These are phyloP conservation scores for Trametes villosa DNA, from an alignment of 768 basidiomycete genomes.

Conservation along the genomic window DNA sequence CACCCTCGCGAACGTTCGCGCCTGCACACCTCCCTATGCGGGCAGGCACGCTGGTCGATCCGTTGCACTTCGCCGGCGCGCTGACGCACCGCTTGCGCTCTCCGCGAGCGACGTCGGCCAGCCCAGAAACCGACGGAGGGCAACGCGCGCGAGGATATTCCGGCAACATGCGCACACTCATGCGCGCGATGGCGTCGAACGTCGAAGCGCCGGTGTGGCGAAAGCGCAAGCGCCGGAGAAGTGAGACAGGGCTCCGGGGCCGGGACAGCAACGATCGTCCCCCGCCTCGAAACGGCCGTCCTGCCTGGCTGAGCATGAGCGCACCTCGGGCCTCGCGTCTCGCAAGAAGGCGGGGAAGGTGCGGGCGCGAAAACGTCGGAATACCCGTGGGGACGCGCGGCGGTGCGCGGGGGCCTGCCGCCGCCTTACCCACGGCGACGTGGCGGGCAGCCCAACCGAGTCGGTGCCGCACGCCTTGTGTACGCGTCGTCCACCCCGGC, in stretches of 20 bases:
- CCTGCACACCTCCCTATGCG: background rate
- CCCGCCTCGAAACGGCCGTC: background rate
- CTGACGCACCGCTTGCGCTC: background rate
- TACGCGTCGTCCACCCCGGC: background rate
- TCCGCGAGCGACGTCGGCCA: background rate
- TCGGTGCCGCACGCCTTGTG: slow-evolving; percentile 1
- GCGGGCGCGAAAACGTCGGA: slow-evolving; percentile 18
- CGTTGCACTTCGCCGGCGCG: too few relatives aligned
- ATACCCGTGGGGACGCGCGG: slow-evolving; percentile 7
- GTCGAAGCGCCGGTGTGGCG: background rate
- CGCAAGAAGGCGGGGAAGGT: background rate
- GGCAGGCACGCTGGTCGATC: too few relatives aligned
- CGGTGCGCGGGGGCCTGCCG: slow-evolving; percentile 19
- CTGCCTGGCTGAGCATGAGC: too few relatives aligned
- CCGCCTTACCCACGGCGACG: slow-evolving; percentile 11
- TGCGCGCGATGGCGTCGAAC: too few relatives aligned
- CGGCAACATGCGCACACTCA: background rate
- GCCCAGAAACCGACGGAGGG: background rate
- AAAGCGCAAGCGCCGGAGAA: background rate
- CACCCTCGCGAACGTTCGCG: background rate
- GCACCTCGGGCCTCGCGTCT: background rate
- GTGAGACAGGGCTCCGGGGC: background rate
- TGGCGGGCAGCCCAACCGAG: slow-evolving; percentile 6
- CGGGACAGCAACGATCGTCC: slow-evolving; percentile 17
- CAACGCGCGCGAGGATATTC: background rate